Evolutionary conservation across 75 land plant species (phyloP), one percentile per base, ranked within the genome.

Genomic region (Cunninghamia lanceolata): DNA sequence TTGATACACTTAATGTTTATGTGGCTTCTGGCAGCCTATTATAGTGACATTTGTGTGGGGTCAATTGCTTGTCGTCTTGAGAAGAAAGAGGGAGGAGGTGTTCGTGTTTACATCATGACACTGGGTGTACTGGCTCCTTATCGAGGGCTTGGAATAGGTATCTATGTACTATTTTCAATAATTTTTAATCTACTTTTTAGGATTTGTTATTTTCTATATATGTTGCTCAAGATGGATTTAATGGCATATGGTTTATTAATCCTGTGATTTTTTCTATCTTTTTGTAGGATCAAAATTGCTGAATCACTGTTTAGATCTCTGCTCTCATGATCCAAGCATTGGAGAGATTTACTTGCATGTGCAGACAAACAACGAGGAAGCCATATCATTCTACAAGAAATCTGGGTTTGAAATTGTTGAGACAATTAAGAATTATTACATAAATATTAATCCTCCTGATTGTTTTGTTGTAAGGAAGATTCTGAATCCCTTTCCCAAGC

Each of bases 11-110:
- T 3, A 34, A 32, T 59, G 53, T 75, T 78, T 86, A 42, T 46
- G 19, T 81, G 46, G 35, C 42, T 36, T 82, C 53, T 88, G 84
- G 86, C 96, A 98, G 99, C 97, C 15, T 98, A 98, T 86, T 98
- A 93, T 87, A 93, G 91, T 86, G 99, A 95, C 87, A 95, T 98
- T 14, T 98, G 99, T 90, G 99, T 96, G 79, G 99, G 99, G 40
- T 86, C 98, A 30, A 93, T 98, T 88, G 99, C 99, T 80, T 98
- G 99, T 86, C 97, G 99, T 19, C 90, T 98, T 84, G 99, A 98
- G 87, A 95, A 94, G 91, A 96, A 91, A 88, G 99, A 96, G 87
- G 93, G 92, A 46, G 99, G 95, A 42, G 85, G 81, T 66, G 36
- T 93, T 56, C 88, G 91, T 88, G 91, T 95, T 71, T 98, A 98